Evolutionary conservation across 257 asterid genomes (phyloP).

Genomic region (Verbena officinalis): DNA sequence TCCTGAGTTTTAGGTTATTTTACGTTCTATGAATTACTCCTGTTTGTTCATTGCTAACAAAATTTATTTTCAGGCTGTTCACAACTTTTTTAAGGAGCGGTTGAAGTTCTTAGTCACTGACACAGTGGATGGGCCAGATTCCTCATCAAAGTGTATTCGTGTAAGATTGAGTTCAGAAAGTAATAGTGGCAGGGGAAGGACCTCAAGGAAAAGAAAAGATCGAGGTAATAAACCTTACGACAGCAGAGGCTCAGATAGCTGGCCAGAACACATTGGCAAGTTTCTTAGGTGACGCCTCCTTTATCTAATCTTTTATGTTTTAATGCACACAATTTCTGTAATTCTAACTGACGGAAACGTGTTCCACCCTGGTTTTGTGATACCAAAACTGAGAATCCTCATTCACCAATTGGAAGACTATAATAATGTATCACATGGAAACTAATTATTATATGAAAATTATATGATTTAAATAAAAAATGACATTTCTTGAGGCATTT

Average conservation of each 20-base stretch:
- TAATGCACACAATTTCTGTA: neutral
- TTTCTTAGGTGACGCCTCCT: constrained; percentile 74
- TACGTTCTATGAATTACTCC: constrained; percentile 13
- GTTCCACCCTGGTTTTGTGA: constrained; percentile 1
- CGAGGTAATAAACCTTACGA: constrained; percentile 77
- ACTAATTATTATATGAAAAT: neutral
- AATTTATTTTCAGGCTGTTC: constrained; percentile 72
- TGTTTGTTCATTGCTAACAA: constrained; percentile 28
- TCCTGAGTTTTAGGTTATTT: constrained; percentile 8
- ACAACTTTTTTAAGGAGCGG: constrained; percentile 88
- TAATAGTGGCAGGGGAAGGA: constrained; percentile 52
- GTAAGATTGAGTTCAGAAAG: constrained; percentile 67
- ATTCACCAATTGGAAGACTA: too few relatives aligned
- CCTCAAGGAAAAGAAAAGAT: constrained; percentile 81
- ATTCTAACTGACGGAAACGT: neutral
- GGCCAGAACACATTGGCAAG: constrained; percentile 86
- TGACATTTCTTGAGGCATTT: neutral
- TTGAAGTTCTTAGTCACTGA: constrained; percentile 88
- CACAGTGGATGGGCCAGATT: constrained; percentile 85
- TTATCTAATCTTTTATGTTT: constrained; percentile 18
- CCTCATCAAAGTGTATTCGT: constrained; percentile 82
- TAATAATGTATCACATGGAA: too few relatives aligned
- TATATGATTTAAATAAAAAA: neutral
- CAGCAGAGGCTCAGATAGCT: constrained; percentile 82
- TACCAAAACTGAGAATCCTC: neutral